Conservation (phyloP, 257 asterid genomes). For the Solanum clarkiae region DNA sequence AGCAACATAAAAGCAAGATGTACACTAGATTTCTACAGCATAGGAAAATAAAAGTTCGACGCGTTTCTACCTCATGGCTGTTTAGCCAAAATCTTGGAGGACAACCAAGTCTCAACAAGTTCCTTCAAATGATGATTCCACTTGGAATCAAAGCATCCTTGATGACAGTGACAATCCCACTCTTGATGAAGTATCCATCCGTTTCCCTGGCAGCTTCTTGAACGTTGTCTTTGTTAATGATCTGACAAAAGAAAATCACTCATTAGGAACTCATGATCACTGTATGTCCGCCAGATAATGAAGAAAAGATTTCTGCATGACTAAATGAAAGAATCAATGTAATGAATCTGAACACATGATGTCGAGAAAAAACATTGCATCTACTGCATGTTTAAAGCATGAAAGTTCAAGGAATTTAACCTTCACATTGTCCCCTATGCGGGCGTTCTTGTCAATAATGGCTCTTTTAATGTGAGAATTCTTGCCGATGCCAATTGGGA, state of each 20-base stretch:
- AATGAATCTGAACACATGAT: neutral
- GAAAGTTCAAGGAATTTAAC: conserved; percentile 6
- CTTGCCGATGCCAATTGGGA: conserved; percentile 85
- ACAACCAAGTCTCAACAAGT: neutral
- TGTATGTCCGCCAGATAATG: neutral
- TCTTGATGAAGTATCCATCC: conserved; percentile 88
- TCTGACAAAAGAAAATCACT: conserved; percentile 20
- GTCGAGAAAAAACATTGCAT: neutral
- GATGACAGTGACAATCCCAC: conserved; percentile 81
- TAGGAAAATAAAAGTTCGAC: neutral
- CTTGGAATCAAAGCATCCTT: conserved; percentile 83
- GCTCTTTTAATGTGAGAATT: conserved; percentile 75
- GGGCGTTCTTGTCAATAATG: conserved; percentile 87
- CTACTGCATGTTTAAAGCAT: neutral
- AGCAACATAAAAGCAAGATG: neutral
- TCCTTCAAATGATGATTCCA: conserved; percentile 49
- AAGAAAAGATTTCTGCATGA: neutral
- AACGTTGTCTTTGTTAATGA: conserved; percentile 53
- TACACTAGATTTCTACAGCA: conserved; percentile 8
- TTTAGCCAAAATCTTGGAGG: neutral
- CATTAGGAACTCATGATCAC: neutral
- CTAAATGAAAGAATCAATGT: neutral
- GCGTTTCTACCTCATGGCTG: neutral
- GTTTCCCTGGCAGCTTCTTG: conserved; percentile 97
- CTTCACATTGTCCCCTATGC: conserved; percentile 81